These are phyloP conservation scores for Populus ilicifolia DNA, from an alignment of 345 rosid species.

Conservation along the genomic window DNA sequence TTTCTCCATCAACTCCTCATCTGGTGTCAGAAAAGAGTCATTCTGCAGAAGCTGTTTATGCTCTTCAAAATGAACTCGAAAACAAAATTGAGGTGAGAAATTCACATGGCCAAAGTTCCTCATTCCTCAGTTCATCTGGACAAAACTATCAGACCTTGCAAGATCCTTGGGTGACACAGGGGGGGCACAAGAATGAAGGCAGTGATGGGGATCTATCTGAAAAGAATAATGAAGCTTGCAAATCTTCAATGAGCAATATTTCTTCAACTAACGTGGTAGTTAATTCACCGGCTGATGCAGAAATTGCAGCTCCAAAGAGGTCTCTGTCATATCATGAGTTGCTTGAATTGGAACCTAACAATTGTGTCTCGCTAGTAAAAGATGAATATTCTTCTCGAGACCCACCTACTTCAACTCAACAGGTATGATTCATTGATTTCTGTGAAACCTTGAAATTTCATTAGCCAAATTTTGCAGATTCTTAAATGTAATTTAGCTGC, in stretches of 20 bases:
- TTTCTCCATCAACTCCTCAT: slow-evolving; percentile 3
- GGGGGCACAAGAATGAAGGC: slow-evolving; percentile 8
- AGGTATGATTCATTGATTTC: slow-evolving; percentile 30
- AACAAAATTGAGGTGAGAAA: slow-evolving; percentile 11
- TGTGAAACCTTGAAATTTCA: background rate
- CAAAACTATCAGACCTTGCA: background rate
- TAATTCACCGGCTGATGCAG: slow-evolving; percentile 7
- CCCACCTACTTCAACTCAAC: slow-evolving; percentile 10
- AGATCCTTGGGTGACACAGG: background rate
- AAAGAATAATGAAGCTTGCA: background rate
- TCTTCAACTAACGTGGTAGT: slow-evolving; percentile 1
- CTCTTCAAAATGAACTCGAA: slow-evolving; percentile 7
- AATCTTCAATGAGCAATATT: background rate
- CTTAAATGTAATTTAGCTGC: background rate
- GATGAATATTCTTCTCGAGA: slow-evolving; percentile 10
- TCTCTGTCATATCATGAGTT: slow-evolving; percentile 15
- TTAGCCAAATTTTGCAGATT: background rate
- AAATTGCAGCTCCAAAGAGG: background rate
- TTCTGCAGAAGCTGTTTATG: background rate
- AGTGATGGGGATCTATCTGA: slow-evolving; percentile 4
- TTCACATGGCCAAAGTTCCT: slow-evolving; percentile 5
- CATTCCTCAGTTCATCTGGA: slow-evolving; percentile 5
- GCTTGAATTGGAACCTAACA: slow-evolving; percentile 6
- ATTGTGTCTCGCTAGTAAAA: slow-evolving; percentile 1
- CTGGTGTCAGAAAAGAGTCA: slow-evolving; percentile 4